Percentiles rank a stretch among this genome's conserved stretches.
Evolutionary conservation across 1,284 basidiomycete species (phyloP).

Genomic region (Ceratorhiza oryzae-sativae): DNA sequence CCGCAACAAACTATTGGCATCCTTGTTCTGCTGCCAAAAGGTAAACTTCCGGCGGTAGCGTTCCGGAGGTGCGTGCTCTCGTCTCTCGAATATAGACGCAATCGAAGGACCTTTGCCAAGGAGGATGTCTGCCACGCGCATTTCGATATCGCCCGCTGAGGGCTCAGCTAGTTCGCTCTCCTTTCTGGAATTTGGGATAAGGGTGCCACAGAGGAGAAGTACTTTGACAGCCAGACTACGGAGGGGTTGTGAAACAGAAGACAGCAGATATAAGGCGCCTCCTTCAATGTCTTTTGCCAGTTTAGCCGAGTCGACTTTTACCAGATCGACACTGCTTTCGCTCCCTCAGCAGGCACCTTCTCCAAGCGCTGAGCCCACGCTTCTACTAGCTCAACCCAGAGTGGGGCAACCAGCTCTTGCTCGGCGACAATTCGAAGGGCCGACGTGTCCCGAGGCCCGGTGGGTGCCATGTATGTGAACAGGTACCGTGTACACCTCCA

Average conservation of each 20-base stretch:
- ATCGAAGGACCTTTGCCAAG: conserved; percentile 62
- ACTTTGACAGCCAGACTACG: conserved; percentile 67
- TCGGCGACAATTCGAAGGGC: conserved; percentile 65
- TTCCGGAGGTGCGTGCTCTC: conserved; percentile 33
- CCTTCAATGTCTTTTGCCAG: conserved; percentile 66
- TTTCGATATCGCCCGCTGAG: conserved; percentile 43
- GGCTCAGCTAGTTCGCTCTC: conserved; percentile 60
- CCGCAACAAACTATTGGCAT: conserved; percentile 39
- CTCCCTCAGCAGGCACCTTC: conserved; percentile 49
- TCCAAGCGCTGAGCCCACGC: conserved; percentile 65
- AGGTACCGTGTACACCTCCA: conserved; percentile 77
- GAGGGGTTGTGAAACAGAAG: conserved; percentile 62
- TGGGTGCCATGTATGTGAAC: conserved; percentile 69
- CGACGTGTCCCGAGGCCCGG: conserved; percentile 68
- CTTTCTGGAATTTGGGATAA: conserved; percentile 44
- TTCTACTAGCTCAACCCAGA: conserved; percentile 81
- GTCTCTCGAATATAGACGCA: conserved; percentile 52
- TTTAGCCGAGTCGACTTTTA: conserved; percentile 44
- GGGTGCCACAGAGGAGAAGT: conserved; percentile 50
- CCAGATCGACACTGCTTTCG: conserved; percentile 42
- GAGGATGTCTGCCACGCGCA: conserved; percentile 60
- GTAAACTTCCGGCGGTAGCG: conserved; percentile 26
- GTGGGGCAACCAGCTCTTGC: conserved; percentile 62
- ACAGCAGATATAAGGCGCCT: conserved; percentile 80
- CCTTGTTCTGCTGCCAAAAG: conserved; percentile 36